Evolutionary conservation across 2,329 filamentous ascomycete genomes (phyloP), one percentile per base, ranked within the genome.

Genomic region (Neofusicoccum laricinum): DNA sequence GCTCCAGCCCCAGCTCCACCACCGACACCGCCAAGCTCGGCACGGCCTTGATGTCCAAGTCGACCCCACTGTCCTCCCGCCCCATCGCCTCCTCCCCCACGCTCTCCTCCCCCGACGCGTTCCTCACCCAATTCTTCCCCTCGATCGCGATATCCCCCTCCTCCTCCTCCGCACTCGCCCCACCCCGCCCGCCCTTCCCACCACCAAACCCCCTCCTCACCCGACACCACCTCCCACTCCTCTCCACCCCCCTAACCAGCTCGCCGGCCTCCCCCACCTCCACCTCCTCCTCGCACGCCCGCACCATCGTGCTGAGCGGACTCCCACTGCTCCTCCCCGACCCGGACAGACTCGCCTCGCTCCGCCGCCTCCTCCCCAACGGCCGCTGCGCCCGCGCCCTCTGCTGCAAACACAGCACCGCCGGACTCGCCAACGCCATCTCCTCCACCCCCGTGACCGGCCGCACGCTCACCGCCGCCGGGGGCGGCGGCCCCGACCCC

Each of bases 231-330:
- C 45, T 53, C 41, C 61, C 64, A 32, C 65, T 63, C 30, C 64
- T 66, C 11, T 64, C 67, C 12, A 49, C 50, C 15, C 58, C 15
- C 63, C 64, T 25, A 34, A 53, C 50, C 61, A 48, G 7, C 65
- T 40, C 14, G n/a, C n/a, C n/a, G n/a, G n/a, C 65, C 14, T 40
- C 65, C 17, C 62, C 49, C 70, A 1, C 68, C 68, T 36, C 48
- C 40, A n/a, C 61, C 6, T 63, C 61, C 32, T 55, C 61, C n/a
- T 63, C 61, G 15, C 61, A 36, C 30, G 61, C 61, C 41, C 61
- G 8, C 12, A 63, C 61, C 61, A 63, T 63, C 4, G 12, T 55
- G 49, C 61, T 63, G 11, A 63, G 40, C 48, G 61, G 61, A 25
- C 25, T 25, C 25, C 25, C 25, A 2, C 25, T 4, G 25, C 25